Evolutionary conservation across 257 asterid genomes (phyloP), one percentile per base, ranked within the genome.

Genomic region (Ilex asprella): DNA sequence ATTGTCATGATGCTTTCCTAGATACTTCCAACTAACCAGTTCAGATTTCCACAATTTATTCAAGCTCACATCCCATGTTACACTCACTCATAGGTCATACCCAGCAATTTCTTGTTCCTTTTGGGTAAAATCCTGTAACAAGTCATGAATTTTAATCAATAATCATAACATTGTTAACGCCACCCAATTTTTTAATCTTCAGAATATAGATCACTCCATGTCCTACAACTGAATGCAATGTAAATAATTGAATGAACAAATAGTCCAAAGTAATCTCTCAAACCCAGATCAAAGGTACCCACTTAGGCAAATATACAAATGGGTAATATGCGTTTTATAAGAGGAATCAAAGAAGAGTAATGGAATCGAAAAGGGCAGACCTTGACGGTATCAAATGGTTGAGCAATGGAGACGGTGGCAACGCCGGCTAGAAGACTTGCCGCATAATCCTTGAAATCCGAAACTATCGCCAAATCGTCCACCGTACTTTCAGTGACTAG

Each of bases 361-460:
- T 2, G 52, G 21, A 30, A 13, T 30, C 32, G 55, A 54, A 44
- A 62, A 68, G 58, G 57, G 27, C 57, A 46, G 50, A 87, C 99
- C 96, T 92, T 86, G 75, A 92, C 94, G 39, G 99, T 92, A 76
- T 86, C 99, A 39, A 89, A 87, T 16, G 99, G 99, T 69, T 92
- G 99, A 55, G 96, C 97, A 56, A 80, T 91, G 65, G 75, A 30
- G 67, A 89, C 97, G 14, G 82, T 89, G 64, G 94, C 74, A 70
- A 92, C 86, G 58, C 99, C 97, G 12, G 97, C 97, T 39, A 82
- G 70, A 82, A 85, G 62, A 61, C 97, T 97, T 5, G 99, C 97
- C 41, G 80, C 81, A 56, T 83, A 92, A 64, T 89, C 91, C 78
- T 87, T 87, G 79, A 78, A 89, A 39, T 82, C 84, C 32, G 81